A percentile compares a stretch with the other conserved stretches of the same genome.
Evolutionary conservation across 1,139 yeast species (phyloP).

Genomic region (Kodamaea plutei): DNA sequence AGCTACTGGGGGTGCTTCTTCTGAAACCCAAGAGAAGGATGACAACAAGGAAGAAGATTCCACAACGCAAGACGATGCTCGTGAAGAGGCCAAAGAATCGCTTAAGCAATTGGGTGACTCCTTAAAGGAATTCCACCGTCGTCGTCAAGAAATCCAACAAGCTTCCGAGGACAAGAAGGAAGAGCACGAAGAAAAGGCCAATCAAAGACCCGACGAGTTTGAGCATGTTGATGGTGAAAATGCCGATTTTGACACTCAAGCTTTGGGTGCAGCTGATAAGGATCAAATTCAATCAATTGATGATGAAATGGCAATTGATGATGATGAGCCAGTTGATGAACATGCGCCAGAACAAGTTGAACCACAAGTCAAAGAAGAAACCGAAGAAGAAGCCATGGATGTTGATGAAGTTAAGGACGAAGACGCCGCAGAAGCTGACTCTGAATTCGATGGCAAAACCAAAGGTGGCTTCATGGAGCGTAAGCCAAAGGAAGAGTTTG

Average conservation of each 20-base stretch:
- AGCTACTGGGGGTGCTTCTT: slow-evolving; percentile 58
- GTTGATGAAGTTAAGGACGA: slow-evolving; percentile 18
- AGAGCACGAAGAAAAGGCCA: slow-evolving; percentile 48
- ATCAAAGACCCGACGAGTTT: slow-evolving; percentile 78
- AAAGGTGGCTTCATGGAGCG: slow-evolving; percentile 51
- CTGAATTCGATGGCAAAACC: slow-evolving; percentile 43
- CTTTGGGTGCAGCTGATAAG: slow-evolving; percentile 82
- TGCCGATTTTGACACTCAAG: slow-evolving; percentile 77
- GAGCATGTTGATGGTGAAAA: slow-evolving; percentile 88
- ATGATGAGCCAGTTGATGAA: slow-evolving; percentile 36
- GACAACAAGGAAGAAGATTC: slow-evolving; percentile 24
- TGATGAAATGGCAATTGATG: slow-evolving; percentile 85
- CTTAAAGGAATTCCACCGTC: slow-evolving; percentile 84
- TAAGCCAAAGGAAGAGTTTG: slow-evolving; percentile 26
- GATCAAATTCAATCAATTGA: slow-evolving; percentile 77
- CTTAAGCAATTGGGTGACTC: slow-evolving; percentile 88
- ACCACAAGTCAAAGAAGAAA: slow-evolving; percentile 18
- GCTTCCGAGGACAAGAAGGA: slow-evolving; percentile 46
- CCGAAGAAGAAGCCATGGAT: slow-evolving; percentile 21
- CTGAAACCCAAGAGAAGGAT: slow-evolving; percentile 44
- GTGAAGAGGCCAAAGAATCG: slow-evolving; percentile 74
- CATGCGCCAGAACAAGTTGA: slow-evolving; percentile 23
- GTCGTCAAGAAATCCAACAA: slow-evolving; percentile 80
- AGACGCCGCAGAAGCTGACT: slow-evolving; percentile 19
- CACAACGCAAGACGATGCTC: slow-evolving; percentile 52